Evolutionary conservation across 805 yeast species (phyloP), one percentile per base, ranked within the genome.

Genomic region (Clavispora santaluciae): DNA sequence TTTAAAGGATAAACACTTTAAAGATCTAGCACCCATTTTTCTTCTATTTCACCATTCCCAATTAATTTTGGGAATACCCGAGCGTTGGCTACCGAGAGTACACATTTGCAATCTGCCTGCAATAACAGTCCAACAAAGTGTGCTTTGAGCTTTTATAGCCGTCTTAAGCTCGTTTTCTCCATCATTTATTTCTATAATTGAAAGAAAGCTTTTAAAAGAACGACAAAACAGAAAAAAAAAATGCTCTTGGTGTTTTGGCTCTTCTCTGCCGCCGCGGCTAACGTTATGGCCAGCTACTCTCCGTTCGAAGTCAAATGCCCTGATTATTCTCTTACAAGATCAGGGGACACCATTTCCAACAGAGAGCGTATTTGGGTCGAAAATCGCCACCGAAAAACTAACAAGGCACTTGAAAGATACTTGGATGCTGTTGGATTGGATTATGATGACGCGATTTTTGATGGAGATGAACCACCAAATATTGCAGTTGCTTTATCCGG

Each of bases 301-400:
- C 89, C 89, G 1, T 82, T 77, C 0, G 59, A 61, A 11, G 75
- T 80, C 5, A 61, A 67, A 3, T 81, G 87, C 59, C 85, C 84
- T 0, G 23, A 43, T 12, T 42, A 51, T 12, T 41, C 40, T 4
- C 33, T 57, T 18, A 59, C 72, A 2, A 71, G 89, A 56, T 63
- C 62, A 6, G 86, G 86, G 1, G 53, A 53, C 33, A 51, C 58
- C 3, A 48, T 82, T 6, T 73, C 81, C 1, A 49, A 53, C 1
- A 56, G 61, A 10, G 90, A 83, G 53, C 35, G 46, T 0, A 68
- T 53, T 0, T 83, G 88, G 87, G 51, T 83, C 9, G 50, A 63
- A 16, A 65, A 22, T 10, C 38, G 54, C 5, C 44, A 48, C 36
- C 9, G 31, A 24, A 46, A 48, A 35, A 50, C 54, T 9, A 39